These are phyloP conservation scores for Lathyrus tuberosus DNA, from an alignment of 306 rosid species.

Conservation along the genomic window DNA sequence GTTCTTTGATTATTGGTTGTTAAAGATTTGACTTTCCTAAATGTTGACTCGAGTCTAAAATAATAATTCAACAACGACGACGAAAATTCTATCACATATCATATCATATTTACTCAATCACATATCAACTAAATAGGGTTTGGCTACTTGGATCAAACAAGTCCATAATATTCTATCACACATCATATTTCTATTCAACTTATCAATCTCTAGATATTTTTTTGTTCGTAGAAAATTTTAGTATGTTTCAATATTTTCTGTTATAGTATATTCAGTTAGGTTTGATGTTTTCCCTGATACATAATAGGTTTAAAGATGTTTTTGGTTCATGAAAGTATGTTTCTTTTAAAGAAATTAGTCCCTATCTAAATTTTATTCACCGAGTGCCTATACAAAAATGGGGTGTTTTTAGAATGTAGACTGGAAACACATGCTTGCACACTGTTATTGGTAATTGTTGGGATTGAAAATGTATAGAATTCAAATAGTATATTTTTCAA, in stretches of 20 bases:
- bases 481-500: not conserved
- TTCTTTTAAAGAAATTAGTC: not conserved
- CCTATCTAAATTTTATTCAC: conserved; percentile 1
- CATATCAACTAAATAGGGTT: too few relatives aligned
- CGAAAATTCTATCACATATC: too few relatives aligned
- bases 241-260: conserved; percentile 4
- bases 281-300: conserved; percentile 5
- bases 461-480: not conserved
- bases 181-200: too few relatives aligned
- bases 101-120: too few relatives aligned
- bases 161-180: too few relatives aligned
- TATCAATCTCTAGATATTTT: too few relatives aligned
- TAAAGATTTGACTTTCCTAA: conserved; percentile 11
- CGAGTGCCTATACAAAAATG: not conserved
- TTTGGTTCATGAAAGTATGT: not conserved
- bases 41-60: conserved; percentile 17
- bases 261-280: conserved; percentile 10
- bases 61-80: not conserved
- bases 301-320: not conserved
- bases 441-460: not conserved
- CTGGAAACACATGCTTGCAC: not conserved
- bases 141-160: too few relatives aligned
- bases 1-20: conserved; percentile 4
- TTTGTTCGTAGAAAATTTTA: conserved; percentile 8
- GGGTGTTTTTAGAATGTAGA: not conserved